Conservation (phyloP, 129 eudicot species). For the Flaveria trinervia region DNA sequence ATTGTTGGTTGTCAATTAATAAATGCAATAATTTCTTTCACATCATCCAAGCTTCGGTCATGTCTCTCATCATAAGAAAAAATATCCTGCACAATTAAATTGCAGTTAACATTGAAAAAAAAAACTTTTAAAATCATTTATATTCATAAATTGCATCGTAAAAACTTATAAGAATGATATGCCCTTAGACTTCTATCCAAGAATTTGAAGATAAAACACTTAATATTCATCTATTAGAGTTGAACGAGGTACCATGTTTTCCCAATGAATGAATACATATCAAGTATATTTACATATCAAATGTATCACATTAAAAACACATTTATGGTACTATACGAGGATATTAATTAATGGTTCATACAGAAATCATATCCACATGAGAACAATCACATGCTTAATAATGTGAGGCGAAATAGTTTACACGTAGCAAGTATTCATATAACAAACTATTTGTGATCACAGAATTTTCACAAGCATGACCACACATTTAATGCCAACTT, state of each 20-base stretch:
- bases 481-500: not conserved
- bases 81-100: not conserved
- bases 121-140: not conserved
- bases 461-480: not conserved
- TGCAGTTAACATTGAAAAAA: not conserved
- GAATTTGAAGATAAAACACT: not conserved
- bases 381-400: not conserved
- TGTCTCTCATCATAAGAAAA: not conserved
- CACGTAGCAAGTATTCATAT: slow-evolving; percentile 1
- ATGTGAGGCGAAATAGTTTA: not conserved
- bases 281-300: no score
- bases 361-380: not conserved
- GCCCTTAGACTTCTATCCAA: not conserved
- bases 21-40: slow-evolving; percentile 3
- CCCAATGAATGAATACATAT: no score
- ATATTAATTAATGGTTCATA: not conserved
- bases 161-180: not conserved
- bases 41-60: not conserved
- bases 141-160: not conserved
- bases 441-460: not conserved
- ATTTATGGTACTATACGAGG: not conserved
- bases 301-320: not conserved
- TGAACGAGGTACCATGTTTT: no score
- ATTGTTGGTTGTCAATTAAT: not conserved
- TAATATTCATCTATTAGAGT: not conserved